Evolutionary conservation across 306 rosid genomes (phyloP).

Genomic region (Trichosanthes truncata): DNA sequence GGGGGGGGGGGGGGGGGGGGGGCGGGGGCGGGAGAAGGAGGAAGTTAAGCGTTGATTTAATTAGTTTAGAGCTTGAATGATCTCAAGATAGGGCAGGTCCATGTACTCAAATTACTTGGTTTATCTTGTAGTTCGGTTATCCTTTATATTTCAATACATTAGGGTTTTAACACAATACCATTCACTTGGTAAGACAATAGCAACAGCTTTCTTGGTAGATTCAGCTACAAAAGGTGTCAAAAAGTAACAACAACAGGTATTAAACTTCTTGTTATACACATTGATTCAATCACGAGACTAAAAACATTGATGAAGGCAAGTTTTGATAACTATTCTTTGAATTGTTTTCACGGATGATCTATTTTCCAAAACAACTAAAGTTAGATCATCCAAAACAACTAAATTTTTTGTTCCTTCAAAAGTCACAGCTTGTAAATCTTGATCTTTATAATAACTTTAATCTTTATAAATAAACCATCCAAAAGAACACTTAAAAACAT

Average conservation of each 20-base stretch:
- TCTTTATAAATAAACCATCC: neutral
- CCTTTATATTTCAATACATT: too few species aligned
- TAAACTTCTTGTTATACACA: neutral
- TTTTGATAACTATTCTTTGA: neutral
- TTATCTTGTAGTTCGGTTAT: too few species aligned
- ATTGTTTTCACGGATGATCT: neutral
- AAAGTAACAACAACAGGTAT: neutral
- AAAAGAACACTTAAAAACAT: neutral
- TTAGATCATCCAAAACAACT: too few species aligned
- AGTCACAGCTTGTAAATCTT: neutral
- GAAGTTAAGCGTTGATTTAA: too few species aligned
- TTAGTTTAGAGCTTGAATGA: too few species aligned
- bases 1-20: too few species aligned
- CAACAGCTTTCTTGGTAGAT: neutral
- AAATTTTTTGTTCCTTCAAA: neutral
- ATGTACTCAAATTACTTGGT: too few species aligned
- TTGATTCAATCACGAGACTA: neutral
- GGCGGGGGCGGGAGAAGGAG: too few species aligned
- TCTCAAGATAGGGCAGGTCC: too few species aligned
- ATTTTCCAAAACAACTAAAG: neutral
- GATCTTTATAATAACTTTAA: neutral
- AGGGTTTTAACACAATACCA: too few species aligned
- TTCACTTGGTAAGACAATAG: slow-evolving; percentile 12
- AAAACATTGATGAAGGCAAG: neutral
- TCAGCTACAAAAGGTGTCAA: neutral